A percentile compares a stretch with the other conserved stretches of the same genome.
Evolutionary conservation across 2,329 filamentous ascomycete genomes (phyloP).

Genomic region (Huntiella abstrusa): DNA sequence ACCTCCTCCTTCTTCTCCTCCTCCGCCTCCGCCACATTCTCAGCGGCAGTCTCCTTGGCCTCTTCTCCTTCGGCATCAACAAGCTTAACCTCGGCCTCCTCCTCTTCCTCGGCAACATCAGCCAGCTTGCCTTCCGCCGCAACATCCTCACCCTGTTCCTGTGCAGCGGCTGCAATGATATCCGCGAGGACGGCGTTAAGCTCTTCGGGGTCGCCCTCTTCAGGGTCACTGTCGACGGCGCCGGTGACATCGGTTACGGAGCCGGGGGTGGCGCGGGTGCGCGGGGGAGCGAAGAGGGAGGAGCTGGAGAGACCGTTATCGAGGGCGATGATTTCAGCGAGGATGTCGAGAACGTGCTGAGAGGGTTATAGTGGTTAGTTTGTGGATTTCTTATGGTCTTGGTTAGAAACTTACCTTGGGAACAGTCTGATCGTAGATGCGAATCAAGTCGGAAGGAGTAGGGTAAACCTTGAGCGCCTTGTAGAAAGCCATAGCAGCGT

Average conservation of each 20-base stretch:
- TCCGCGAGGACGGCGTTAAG: constrained; percentile 1
- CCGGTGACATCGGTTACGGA: constrained; percentile 26
- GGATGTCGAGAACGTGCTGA: constrained; percentile 78
- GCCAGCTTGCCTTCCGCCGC: not conserved
- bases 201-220: constrained; percentile 10
- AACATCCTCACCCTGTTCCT: not conserved
- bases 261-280: constrained; percentile 19
- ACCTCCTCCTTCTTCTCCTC: not conserved
- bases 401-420: constrained; percentile 47
- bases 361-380: not conserved
- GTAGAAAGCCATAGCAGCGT: constrained; percentile 91
- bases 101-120: constrained; percentile 1
- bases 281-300: constrained; percentile 22
- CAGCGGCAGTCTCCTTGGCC: not conserved
- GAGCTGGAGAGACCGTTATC: constrained; percentile 48
- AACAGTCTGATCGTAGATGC: constrained; percentile 96
- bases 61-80: not conserved
- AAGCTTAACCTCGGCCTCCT: not conserved
- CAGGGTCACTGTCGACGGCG: constrained; percentile 13
- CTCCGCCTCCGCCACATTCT: not conserved
- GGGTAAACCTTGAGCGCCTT: constrained; percentile 98
- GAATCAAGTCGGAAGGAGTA: constrained; percentile 76
- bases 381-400: not conserved
- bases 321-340: constrained; percentile 94
- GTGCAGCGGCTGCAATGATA: not conserved